Base-by-base conservation (phyloP, 1,284 basidiomycete species). In the Marasmius tenuissimus region DNA sequence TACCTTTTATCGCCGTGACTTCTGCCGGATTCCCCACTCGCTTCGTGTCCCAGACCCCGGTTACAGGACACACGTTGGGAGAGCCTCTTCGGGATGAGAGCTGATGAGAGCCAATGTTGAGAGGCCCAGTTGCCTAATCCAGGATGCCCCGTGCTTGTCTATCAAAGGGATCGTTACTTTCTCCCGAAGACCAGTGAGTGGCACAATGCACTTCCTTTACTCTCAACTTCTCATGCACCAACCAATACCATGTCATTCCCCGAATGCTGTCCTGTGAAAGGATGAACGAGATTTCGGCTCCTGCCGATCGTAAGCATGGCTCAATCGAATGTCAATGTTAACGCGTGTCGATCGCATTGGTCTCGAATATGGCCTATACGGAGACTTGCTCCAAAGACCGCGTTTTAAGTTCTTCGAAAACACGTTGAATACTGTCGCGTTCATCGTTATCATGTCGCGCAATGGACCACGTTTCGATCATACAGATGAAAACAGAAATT, bases 391-490 rank as follows among this genome's bases (percentile, higher is more conserved):
- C 88, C 86, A 89, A 86, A 80, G 76, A 78, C 79, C 82, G 75
- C 80, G 79, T 81, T 78, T 77, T 84, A 76, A 75, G 81, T 86
- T 86, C 85, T 84, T 76, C 73, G 77, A 75, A 76, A 79, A 81
- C 89, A 90, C 87, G 87, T 89, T 89, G 78, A 33, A 37, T 54
- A 76, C 80, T 81, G 78, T 81, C 81, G 56, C 58, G 59, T 82
- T 82, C 84, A 80, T 78, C 81, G 84, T 85, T 85, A 85, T 87
- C 86, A 81, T 74, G 81, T 85, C 82, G 81, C 81, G 77, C 79
- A 73, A 77, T 70, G 65, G 54, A 76, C 81, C 89, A 89, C 89
- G 88, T 91, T 91, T 82, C 79, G 85, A 89, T 88, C 86, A 81
- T 78, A 81, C 77, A 73, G 73, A 73, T 69, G 70, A 63, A 71